A percentile compares a stretch with the other conserved stretches of the same genome.
Conservation (phyloP, 352 stramenopile genomes). For the Globisporangium solare region DNA sequence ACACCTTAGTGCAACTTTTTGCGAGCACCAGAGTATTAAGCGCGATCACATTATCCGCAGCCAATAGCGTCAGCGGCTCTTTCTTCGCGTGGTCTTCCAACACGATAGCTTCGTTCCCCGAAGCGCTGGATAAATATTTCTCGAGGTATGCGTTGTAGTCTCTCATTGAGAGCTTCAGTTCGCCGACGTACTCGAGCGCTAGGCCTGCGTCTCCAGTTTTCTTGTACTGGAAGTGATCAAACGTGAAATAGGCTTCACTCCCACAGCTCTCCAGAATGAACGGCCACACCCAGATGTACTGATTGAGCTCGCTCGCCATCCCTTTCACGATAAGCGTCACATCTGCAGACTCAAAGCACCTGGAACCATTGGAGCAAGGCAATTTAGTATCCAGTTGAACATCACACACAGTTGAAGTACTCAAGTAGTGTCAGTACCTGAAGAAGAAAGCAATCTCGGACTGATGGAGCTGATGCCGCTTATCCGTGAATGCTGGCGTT, state of each 20-base stretch:
- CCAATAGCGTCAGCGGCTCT: conserved; percentile 60
- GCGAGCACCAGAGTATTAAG: conserved; percentile 67
- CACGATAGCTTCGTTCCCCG: conserved; percentile 58
- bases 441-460: conserved; percentile 67
- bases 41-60: conserved; percentile 68
- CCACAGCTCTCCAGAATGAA: conserved; percentile 79
- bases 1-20: conserved; percentile 63
- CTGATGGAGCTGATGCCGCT: conserved; percentile 43
- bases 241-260: conserved; percentile 60
- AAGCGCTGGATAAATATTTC: conserved; percentile 55
- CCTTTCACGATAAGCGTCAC: conserved; percentile 76
- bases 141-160: conserved; percentile 76
- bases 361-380: conserved; percentile 3
- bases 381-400: no score
- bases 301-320: conserved; percentile 74
- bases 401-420: no score
- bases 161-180: conserved; percentile 65
- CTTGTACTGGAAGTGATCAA: conserved; percentile 78
- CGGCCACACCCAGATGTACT: conserved; percentile 78
- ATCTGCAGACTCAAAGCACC: conserved; percentile 73
- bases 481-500: conserved; percentile 46
- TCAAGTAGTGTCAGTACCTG: conserved; percentile 9
- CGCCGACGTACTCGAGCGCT: conserved; percentile 65
- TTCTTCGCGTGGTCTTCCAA: conserved; percentile 66
- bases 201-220: conserved; percentile 36